Base-by-base conservation (phyloP, 345 rosid species). In the Gossypium ekmanianum region DNA sequence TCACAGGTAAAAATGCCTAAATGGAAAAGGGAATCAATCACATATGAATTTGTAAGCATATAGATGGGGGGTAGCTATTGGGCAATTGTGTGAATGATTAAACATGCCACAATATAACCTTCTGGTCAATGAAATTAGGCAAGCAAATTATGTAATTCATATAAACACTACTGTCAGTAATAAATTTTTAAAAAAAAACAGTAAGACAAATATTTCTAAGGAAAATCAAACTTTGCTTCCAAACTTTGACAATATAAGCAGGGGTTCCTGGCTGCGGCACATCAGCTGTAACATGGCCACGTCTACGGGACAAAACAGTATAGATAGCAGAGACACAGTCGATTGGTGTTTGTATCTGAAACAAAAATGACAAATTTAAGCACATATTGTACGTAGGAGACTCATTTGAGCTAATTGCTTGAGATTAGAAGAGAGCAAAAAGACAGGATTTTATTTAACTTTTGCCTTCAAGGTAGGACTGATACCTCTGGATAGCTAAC, bases 221-320 rank as follows among this genome's bases (percentile, higher is more conserved):
- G 22, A 22, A 56, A 75, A 24, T 39, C 43, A 75, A 75, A 27
- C 2, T 56, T 45, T 16, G 61, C 34, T 51, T 75, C 22, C 77
- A 72, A 47, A 92, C 97, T 98, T 95, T 95, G 59, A 95, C 99
- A 65, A 90, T 93, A 79, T 95, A 95, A 63, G 91, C 90, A 0
- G 99, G 99, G 12, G 98, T 95, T 74, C 99, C 97, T 0, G 99
- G 98, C 81, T 93, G 99, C 77, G 99, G 99, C 77, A 95, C 92
- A 81, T 95, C 97, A 44, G 98, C 92, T 20, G 99, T 95, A 61
- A 93, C 96, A 75, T 93, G 98, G 44, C 99, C 99, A 89, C 97
- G 97, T 74, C 97, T 91, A 22, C 97, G 92, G 61, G 98, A 95
- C 69, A 93, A 74, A 71, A 95, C 98, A 0, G 97, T 95, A 80